phyloP scores from a whole-genome alignment of 2,329 filamentous ascomycete genomes.

The Colletotrichum abscissum region DNA sequence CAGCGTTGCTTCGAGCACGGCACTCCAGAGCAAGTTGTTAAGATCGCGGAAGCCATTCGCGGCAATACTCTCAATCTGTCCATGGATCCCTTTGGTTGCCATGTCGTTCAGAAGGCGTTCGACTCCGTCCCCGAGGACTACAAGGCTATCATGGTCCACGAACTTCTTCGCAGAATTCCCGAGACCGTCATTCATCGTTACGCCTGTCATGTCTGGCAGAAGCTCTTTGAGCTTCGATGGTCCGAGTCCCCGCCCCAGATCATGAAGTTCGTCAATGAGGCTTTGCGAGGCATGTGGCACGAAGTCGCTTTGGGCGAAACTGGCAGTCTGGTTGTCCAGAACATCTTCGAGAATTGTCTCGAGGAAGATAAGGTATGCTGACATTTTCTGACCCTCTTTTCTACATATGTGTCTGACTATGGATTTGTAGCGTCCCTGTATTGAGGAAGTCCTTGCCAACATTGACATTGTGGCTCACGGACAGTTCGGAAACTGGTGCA shows the following conservation, averaged over 20 bases:
- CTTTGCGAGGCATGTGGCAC: conserved; percentile 96
- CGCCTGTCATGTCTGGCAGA: conserved; percentile 99
- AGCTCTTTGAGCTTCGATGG: conserved; percentile 98
- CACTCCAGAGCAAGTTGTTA: conserved; percentile 91
- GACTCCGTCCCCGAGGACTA: conserved; percentile 97
- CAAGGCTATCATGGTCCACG: conserved; percentile 99
- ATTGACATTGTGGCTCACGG: conserved; percentile 97
- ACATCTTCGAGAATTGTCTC: conserved; percentile 99
- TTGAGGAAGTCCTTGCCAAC: conserved; percentile 93
- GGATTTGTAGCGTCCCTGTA: conserved; percentile 83
- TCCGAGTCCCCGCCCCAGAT: conserved; percentile 94
- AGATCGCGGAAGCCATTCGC: conserved; percentile 93
- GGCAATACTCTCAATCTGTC: conserved; percentile 94
- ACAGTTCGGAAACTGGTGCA: conserved; percentile 99
- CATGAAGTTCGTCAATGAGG: conserved; percentile 98
- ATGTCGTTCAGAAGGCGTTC: conserved; percentile 98
- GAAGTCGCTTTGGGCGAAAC: conserved; percentile 98
- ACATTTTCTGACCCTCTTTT: background rate
- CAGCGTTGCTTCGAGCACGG: conserved; percentile 99
- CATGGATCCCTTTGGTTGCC: conserved; percentile 98
- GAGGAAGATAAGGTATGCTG: conserved; percentile 92
- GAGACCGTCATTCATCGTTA: conserved; percentile 99
- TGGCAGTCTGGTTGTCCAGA: conserved; percentile 96
- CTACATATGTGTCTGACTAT: conserved; percentile 31
- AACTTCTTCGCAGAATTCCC: conserved; percentile 92